Base-by-base conservation (phyloP, 352 stramenopile species). In the Elongisporangium senticosum region DNA sequence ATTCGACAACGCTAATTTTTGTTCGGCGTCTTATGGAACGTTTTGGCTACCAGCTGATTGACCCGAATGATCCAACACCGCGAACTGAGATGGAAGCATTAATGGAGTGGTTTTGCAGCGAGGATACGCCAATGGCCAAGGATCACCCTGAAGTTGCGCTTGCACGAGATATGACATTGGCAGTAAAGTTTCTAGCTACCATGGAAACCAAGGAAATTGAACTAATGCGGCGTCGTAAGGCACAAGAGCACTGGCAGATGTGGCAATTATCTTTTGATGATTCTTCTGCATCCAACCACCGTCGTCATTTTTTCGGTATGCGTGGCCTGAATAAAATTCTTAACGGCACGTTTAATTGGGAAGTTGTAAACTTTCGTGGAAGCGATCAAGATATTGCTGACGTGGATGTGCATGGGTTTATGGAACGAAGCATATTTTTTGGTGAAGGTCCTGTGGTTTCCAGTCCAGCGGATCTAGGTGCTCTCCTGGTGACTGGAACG, bases 181-280 rank as follows among this genome's bases (percentile, higher is more conserved):
- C 90, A n/a, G 82, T 90, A 20, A 96, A 96, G 56, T 96, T 96
- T 53, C 28, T 96, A 15, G 70, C 69, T 43, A 96, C 88, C 17
- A 96, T 96, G 88, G 88, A 96, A 56, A 95, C 83, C 1, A 93
- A 90, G 21, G 88, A 96, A 65, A 79, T 93, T 8, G 88, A 96
- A 52, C 65, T 96, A 1, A 93, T 95, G 82, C 84, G 86, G 17
- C 82, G 86, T 15, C 82, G 88, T 26, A 75, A 72, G n/a, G 70
- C 72, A 7, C 70, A 92, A 15, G 72, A 87, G 33, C 76, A 88
- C 53, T 96, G 86, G 82, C 86, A 95, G 52, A 90, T 87, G 69
- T 96, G 88, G 88, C 86, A 92, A 39, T 64, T 96, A 6, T 94
- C 88, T 19, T 96, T 96, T 69, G 88, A 96, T 28, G 86, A 95